A percentile compares a stretch with the other conserved stretches of the same genome.
Conservation (phyloP, 768 basidiomycete species). For the Cyclocybe aegerita region DNA sequence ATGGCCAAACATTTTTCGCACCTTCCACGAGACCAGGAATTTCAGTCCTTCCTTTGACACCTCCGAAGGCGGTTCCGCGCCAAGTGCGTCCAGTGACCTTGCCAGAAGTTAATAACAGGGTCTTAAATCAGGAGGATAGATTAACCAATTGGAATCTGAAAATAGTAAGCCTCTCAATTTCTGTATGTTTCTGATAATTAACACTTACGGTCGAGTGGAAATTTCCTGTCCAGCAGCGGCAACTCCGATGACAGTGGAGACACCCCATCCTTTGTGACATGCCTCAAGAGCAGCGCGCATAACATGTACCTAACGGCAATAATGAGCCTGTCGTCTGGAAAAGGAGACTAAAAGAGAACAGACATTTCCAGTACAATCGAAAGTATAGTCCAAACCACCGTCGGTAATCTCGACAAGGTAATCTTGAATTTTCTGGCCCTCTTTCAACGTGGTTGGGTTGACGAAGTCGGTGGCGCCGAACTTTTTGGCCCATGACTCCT, state of each 20-base stretch:
- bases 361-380: constrained; percentile 92
- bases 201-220: constrained; percentile 76
- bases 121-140: constrained; percentile 1
- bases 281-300: constrained; percentile 96
- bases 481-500: constrained; percentile 86
- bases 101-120: constrained; percentile 24
- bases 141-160: constrained; percentile 53
- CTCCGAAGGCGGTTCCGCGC: constrained; percentile 96
- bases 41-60: constrained; percentile 97
- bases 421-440: constrained; percentile 87
- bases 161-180: neutral
- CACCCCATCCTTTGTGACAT: constrained; percentile 99
- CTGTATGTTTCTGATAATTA: constrained; percentile 1
- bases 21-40: constrained; percentile 92
- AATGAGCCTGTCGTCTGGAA: neutral
- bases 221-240: constrained; percentile 97
- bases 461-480: constrained; percentile 97
- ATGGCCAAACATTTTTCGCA: constrained; percentile 21
- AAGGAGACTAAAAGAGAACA: constrained; percentile 9
- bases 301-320: constrained; percentile 65
- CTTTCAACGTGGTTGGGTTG: constrained; percentile 71
- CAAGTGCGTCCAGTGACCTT: constrained; percentile 83
- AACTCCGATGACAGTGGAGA: constrained; percentile 94
- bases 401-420: constrained; percentile 90
- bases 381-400: constrained; percentile 96